A percentile compares a stretch with the other conserved stretches of the same genome.
Conservation (phyloP, 805 yeast species). For the Candida sanyiensis region DNA sequence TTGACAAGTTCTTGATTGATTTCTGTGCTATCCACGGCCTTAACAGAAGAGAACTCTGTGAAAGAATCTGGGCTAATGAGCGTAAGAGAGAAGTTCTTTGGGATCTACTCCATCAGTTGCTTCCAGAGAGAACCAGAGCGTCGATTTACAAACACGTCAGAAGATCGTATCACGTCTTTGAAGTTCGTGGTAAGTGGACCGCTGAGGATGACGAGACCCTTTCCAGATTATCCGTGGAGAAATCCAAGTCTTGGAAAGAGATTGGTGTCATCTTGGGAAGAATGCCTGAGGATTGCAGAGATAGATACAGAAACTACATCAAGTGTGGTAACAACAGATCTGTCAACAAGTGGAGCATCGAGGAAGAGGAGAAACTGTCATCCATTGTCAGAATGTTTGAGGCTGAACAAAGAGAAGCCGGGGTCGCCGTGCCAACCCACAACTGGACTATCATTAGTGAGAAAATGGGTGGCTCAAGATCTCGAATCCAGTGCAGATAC, state of each 20-base stretch:
- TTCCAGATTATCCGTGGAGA: slow-evolving; percentile 53
- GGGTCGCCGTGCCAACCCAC: slow-evolving; percentile 37
- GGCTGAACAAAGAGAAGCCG: slow-evolving; percentile 27
- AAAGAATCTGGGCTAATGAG: slow-evolving; percentile 81
- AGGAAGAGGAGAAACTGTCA: slow-evolving; percentile 61
- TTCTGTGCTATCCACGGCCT: slow-evolving; percentile 61
- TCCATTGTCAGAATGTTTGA: slow-evolving; percentile 48
- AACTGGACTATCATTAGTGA: slow-evolving; percentile 94
- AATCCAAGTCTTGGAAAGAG: slow-evolving; percentile 82
- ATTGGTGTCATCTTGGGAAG: slow-evolving; percentile 77
- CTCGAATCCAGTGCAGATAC: slow-evolving; percentile 91
- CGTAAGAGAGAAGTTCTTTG: slow-evolving; percentile 85
- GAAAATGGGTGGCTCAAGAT: slow-evolving; percentile 79
- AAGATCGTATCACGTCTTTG: slow-evolving; percentile 81
- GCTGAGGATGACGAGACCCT: slow-evolving; percentile 70
- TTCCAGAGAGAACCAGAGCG: slow-evolving; percentile 83
- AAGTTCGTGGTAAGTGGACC: slow-evolving; percentile 88
- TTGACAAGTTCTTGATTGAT: slow-evolving; percentile 66
- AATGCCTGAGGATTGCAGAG: slow-evolving; percentile 98
- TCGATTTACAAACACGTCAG: slow-evolving; percentile 90
- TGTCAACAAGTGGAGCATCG: slow-evolving; percentile 71
- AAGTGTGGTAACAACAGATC: slow-evolving; percentile 81
- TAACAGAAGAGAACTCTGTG: slow-evolving; percentile 65
- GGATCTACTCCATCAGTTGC: slow-evolving; percentile 72
- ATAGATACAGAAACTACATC: slow-evolving; percentile 92